Evolutionary conservation across 2,329 filamentous ascomycete genomes (phyloP).

Genomic region (Aureobasidium sp.): DNA sequence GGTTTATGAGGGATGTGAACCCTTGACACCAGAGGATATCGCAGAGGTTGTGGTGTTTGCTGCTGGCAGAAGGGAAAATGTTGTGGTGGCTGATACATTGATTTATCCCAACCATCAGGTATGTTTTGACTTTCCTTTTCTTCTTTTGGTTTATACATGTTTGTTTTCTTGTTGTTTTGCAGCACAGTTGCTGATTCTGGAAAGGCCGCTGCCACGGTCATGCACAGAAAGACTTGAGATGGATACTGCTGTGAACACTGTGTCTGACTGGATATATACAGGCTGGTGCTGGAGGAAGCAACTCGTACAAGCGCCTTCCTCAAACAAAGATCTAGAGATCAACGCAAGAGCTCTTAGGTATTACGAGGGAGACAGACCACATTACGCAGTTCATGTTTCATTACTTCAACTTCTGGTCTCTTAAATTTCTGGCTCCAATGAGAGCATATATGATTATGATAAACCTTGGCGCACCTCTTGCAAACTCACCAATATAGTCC

Average conservation of each 20-base stretch:
- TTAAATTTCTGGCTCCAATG: too few relatives aligned
- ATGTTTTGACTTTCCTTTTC: constrained; percentile 26
- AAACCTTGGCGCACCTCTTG: too few relatives aligned
- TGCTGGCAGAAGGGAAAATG: constrained; percentile 77
- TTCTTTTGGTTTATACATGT: neutral
- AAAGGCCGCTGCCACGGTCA: constrained; percentile 38
- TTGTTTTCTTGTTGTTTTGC: neutral
- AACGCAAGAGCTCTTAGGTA: neutral
- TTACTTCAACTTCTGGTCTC: neutral
- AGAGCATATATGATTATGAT: too few relatives aligned
- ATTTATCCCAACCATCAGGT: constrained; percentile 89
- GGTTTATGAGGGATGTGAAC: constrained; percentile 78
- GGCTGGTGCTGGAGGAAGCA: constrained; percentile 26
- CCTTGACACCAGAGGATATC: constrained; percentile 82
- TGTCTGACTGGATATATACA: constrained; percentile 15
- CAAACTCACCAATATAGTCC: too few relatives aligned
- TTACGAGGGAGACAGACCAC: neutral
- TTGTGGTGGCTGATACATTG: constrained; percentile 80
- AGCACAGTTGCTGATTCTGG: constrained; percentile 15
- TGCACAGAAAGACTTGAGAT: constrained; percentile 35
- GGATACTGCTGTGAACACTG: neutral
- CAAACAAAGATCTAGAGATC: neutral
- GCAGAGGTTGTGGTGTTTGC: constrained; percentile 85
- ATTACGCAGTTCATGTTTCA: too few relatives aligned
- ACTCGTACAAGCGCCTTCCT: constrained; percentile 3